A percentile compares a stretch with the other conserved stretches of the same genome.
Conservation (phyloP, 371 early-diverging fungal genomes). For the Mortierella sp. region DNA sequence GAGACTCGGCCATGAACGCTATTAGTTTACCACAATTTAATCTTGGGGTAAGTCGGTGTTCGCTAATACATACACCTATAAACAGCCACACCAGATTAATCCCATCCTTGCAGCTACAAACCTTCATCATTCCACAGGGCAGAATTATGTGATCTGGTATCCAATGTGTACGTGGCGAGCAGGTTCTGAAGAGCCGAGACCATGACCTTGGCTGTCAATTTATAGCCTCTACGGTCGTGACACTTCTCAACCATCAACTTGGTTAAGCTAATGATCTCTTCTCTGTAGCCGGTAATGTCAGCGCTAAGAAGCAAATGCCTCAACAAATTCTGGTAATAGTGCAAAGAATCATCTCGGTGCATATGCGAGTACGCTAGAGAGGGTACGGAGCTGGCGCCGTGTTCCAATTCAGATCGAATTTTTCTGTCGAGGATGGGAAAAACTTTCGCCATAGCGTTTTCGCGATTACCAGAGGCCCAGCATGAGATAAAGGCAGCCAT, state of each 20-base stretch:
- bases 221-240: constrained; percentile 76
- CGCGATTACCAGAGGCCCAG: constrained; percentile 59
- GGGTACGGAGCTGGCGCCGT: constrained; percentile 76
- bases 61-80: too few relatives aligned
- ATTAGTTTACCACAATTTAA: background rate
- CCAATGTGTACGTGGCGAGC: constrained; percentile 64
- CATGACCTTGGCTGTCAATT: constrained; percentile 77
- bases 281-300: constrained; percentile 66
- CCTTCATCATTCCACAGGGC: constrained; percentile 70
- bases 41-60: background rate
- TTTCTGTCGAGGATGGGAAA: constrained; percentile 71
- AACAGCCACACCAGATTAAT: too few relatives aligned
- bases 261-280: constrained; percentile 64
- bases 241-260: constrained; percentile 69
- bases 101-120: constrained; percentile 9
- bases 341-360: constrained; percentile 79
- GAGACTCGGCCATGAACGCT: constrained; percentile 70
- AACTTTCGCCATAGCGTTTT: constrained; percentile 67
- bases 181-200: constrained; percentile 62
- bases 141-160: constrained; percentile 44
- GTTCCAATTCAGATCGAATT: constrained; percentile 76
- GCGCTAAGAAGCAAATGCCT: constrained; percentile 63
- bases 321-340: constrained; percentile 84
- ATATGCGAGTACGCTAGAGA: constrained; percentile 67
- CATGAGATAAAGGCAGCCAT: constrained; percentile 59